Base-by-base conservation (phyloP, 2,329 filamentous ascomycete genomes). In the Knoxdaviesia proteae region DNA sequence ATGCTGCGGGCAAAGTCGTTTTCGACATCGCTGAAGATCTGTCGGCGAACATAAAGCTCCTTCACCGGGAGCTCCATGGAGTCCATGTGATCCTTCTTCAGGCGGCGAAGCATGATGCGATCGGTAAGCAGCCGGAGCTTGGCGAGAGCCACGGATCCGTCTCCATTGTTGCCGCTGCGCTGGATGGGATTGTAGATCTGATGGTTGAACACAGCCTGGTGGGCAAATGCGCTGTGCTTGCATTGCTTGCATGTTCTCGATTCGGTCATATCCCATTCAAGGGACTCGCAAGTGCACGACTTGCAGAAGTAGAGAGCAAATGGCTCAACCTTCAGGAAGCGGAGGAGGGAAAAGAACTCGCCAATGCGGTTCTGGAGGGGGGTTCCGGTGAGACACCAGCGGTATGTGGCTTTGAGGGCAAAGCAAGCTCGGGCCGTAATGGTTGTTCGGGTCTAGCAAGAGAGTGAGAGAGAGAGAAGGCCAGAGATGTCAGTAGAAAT, bases 51-150 rank as follows among this genome's bases (percentile, higher is more conserved):
- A 45, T 84, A 74, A 42, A 96, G 79, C 53, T 94, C 83, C 62
- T 96, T 98, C 42, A 92, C 83, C 1, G 90, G 90, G 32, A 98
- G 71, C 56, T 96, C 90, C 86, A 98, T 94, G 0, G 87, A 81
- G 46, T 88, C 77, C 11, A 84, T 93, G 53, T 96, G 77, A 53
- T 98, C 86, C 50, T 80, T 82, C 66, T 98, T 98, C 58, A 94
- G 72, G 34, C 90, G 84, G 44, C 90, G 81, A 47, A 96, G 68
- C 90, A 98, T 98, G 58, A 98, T 88, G 32, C 84, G 78, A 48
- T 87, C 82, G 0, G 88, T 94, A 55, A 98, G 75, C 47, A 93
- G 67, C 36, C 86, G 82, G 42, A 98, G 69, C 60, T 93, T 94
- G 9, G 64, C 58, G 51, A 96, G 77, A 1, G 84, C 90, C 29